These are phyloP conservation scores for Neonectria neomacrospora DNA, from an alignment of 2,329 filamentous ascomycete genomes.

Conservation along the genomic window DNA sequence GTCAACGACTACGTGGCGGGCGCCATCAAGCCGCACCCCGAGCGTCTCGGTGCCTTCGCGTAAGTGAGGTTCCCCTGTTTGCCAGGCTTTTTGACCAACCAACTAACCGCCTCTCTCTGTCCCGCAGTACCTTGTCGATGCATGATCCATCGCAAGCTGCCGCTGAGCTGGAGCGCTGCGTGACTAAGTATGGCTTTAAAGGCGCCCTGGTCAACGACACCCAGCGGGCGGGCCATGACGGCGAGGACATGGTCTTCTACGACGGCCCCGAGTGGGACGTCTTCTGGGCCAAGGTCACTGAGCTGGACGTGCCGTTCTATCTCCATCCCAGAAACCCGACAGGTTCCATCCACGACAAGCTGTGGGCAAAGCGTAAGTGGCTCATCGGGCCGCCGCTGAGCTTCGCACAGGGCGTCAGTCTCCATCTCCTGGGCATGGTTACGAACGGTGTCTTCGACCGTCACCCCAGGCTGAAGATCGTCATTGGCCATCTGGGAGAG, in stretches of 20 bases:
- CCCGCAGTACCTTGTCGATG: conserved; percentile 58
- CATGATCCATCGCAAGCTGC: conserved; percentile 63
- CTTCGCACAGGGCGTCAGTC: conserved; percentile 68
- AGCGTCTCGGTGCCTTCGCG: conserved; percentile 60
- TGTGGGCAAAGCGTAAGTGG: conserved; percentile 69
- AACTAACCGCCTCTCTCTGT: neutral
- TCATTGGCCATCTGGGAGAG: conserved; percentile 62
- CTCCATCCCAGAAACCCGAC: conserved; percentile 70
- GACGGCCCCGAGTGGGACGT: conserved; percentile 69
- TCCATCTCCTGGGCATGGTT: conserved; percentile 65
- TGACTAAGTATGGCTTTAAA: conserved; percentile 69
- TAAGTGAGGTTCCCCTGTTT: conserved; percentile 34
- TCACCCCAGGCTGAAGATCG: conserved; percentile 57
- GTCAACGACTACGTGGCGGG: conserved; percentile 56
- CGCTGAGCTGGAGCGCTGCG: conserved; percentile 62
- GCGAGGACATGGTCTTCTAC: conserved; percentile 72
- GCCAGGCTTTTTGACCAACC: neutral
- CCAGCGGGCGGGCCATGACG: conserved; percentile 67
- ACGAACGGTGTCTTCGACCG: conserved; percentile 63
- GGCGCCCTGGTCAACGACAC: conserved; percentile 71
- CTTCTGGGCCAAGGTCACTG: conserved; percentile 68
- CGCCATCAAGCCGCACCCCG: conserved; percentile 51
- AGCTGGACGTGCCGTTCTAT: conserved; percentile 73
- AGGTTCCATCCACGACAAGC: conserved; percentile 65
- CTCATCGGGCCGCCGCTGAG: conserved; percentile 68